Base-by-base conservation (phyloP, 2,329 filamentous ascomycete species). In the Aotearoamyces nothofagi region DNA sequence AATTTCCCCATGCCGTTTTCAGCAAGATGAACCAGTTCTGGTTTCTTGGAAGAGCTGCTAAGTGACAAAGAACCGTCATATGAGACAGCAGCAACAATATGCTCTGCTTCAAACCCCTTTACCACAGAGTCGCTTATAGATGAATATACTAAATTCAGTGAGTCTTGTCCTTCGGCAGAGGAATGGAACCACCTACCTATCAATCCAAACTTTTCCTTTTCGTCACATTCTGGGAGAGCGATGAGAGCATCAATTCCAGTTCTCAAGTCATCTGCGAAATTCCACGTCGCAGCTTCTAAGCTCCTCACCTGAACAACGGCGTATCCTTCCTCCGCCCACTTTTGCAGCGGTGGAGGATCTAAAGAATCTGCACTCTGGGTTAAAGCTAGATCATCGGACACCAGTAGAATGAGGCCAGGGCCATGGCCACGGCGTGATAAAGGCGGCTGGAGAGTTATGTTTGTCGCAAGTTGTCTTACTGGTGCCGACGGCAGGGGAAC, bases 311-410 rank as follows among this genome's bases (percentile, higher is more conserved):
- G 27, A 15, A 52, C 45, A 5, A 51, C 47, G 2, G 46, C 39
- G 33, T 47, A 55, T 3, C 51, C 49, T 30, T 54, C 50, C 27
- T 53, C 50, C 5, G 52, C 51, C 50, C 51, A 55, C 42, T 55
- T 54, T 24, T 46, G 42, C 22, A 45, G 26, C 4, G 51, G 50
- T 19, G 35, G 29, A 9, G 46, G 43, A 27, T 30, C 28, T 17
- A 24, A 24, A 4, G 28, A 24, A n/a, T n/a, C n/a, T n/a, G n/a
- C n/a, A n/a, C n/a, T n/a, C n/a, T n/a, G n/a, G n/a, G n/a, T n/a
- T n/a, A n/a, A n/a, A n/a, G n/a, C n/a, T n/a, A n/a, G n/a, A n/a
- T n/a, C n/a, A n/a, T n/a, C n/a, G n/a, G 38, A 37, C 13, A 44
- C 31, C 12, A 55, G 10, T 9, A 53, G 36, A 5, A 55, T 24